phyloP scores from a whole-genome alignment of 108 stramenopile genomes.

The Schizochytrium sp. region DNA sequence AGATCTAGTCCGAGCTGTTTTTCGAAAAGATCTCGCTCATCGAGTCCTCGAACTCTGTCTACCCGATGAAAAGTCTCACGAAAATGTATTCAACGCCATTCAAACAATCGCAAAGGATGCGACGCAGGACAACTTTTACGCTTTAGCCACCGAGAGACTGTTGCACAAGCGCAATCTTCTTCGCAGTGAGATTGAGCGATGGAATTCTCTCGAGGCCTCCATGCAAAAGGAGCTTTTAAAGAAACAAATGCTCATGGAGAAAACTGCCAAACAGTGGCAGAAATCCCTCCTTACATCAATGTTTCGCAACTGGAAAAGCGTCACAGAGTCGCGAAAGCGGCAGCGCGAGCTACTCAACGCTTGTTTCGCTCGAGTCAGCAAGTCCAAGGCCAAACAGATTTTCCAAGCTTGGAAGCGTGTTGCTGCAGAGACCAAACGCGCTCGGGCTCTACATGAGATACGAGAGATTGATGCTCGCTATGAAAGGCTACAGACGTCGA shows the following conservation, averaged over 20 bases:
- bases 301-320: slow-evolving; percentile 9
- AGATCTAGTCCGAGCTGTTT: background rate
- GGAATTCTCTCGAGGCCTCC: background rate
- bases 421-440: background rate
- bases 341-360: slow-evolving; percentile 2
- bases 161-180: background rate
- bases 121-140: background rate
- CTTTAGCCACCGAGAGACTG: background rate
- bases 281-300: background rate
- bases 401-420: background rate
- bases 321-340: background rate
- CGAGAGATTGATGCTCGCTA: background rate
- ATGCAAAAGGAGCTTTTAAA: slow-evolving; percentile 10
- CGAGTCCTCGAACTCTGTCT: background rate
- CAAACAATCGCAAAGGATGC: background rate
- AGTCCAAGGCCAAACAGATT: background rate
- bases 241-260: background rate
- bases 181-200: background rate
- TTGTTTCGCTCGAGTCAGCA: background rate
- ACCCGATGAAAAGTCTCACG: background rate
- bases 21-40: background rate
- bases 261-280: background rate
- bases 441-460: background rate
- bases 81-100: background rate
- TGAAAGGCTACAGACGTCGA: background rate